Conservation (phyloP, 2,329 filamentous ascomycete species). For the Hypoxylon rubiginosum region DNA sequence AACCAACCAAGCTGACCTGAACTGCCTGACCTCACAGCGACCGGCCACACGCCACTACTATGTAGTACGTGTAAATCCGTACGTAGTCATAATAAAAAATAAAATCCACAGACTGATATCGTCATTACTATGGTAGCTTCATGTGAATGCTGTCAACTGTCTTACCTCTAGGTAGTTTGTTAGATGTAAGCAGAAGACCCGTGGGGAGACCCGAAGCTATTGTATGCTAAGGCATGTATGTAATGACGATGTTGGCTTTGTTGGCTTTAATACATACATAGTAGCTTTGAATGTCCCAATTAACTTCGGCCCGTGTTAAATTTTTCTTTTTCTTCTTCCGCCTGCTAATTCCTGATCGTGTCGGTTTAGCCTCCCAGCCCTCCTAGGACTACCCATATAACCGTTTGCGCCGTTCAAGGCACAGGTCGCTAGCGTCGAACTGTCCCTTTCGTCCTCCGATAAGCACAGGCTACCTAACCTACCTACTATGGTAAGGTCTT, state of each 20-base stretch:
- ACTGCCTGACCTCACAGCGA: no score
- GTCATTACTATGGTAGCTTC: constrained; percentile 1
- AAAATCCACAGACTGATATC: neutral
- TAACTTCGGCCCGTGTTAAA: neutral
- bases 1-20: constrained; percentile 24
- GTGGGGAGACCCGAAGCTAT: constrained; percentile 16
- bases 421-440: constrained; percentile 18
- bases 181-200: constrained; percentile 6
- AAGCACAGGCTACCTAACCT: neutral
- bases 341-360: neutral
- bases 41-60: neutral
- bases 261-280: no score
- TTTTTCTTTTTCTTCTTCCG: neutral
- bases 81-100: no score
- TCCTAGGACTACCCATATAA: constrained; percentile 29
- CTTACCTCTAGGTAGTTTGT: neutral
- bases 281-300: constrained; percentile 8
- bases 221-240: no score
- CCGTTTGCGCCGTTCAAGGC: constrained; percentile 26
- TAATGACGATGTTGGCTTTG: constrained; percentile 19
- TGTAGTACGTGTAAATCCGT: neutral
- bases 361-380: constrained; percentile 18
- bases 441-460: neutral
- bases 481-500: no score
- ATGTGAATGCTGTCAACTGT: constrained; percentile 15